Evolutionary conservation across 768 basidiomycete genomes (phyloP).

Genomic region (Amanita pseudoporphyria): DNA sequence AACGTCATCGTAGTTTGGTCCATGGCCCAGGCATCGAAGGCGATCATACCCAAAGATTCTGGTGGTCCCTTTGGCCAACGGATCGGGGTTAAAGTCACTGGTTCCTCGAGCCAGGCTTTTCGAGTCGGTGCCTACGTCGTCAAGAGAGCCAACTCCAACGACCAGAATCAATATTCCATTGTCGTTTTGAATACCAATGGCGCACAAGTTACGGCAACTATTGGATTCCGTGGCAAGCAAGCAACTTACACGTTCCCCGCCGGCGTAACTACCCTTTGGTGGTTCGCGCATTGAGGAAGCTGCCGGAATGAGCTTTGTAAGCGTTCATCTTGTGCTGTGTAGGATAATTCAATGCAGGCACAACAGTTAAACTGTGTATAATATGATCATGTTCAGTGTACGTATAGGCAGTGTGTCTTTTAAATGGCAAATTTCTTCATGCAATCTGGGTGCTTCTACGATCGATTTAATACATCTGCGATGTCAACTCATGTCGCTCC

Average conservation of each 20-base stretch:
- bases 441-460: neutral
- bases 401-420: neutral
- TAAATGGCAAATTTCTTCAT: neutral
- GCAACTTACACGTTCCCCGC: slow-evolving; percentile 73
- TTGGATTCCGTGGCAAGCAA: slow-evolving; percentile 55
- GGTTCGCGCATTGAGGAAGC: slow-evolving; percentile 22
- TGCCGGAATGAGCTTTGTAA: too few relatives aligned
- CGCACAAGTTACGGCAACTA: slow-evolving; percentile 48
- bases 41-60: slow-evolving; percentile 55
- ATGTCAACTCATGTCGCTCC: neutral
- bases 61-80: slow-evolving; percentile 64
- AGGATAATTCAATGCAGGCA: too few relatives aligned
- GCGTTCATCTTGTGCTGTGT: too few relatives aligned
- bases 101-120: slow-evolving; percentile 46
- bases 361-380: neutral
- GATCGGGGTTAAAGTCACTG: slow-evolving; percentile 54
- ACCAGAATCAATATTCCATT: slow-evolving; percentile 58
- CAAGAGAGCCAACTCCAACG: slow-evolving; percentile 36
- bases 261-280: slow-evolving; percentile 53
- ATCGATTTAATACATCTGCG: neutral
- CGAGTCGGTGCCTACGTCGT: slow-evolving; percentile 62
- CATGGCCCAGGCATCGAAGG: slow-evolving; percentile 70
- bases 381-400: neutral
- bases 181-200: slow-evolving; percentile 55
- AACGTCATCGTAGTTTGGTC: slow-evolving; percentile 39